Evolutionary conservation across 768 basidiomycete species (phyloP), one percentile per base, ranked within the genome.

Genomic region (Coprinellus aureogranulatus): DNA sequence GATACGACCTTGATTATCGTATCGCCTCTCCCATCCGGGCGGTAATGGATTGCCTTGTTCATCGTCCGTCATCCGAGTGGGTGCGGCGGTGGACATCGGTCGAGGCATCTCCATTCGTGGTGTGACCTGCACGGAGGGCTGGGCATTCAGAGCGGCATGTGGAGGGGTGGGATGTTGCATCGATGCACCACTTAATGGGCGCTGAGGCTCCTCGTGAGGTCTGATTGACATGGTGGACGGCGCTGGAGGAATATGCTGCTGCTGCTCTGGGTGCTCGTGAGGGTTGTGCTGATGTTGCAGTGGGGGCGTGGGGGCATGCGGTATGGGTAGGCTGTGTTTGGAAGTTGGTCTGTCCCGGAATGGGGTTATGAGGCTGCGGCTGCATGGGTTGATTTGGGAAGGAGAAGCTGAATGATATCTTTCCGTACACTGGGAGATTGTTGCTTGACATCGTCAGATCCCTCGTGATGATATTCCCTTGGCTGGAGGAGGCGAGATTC

Each of bases 21-120:
- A 75, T 28, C 93, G 84, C 59, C 90, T 81, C 68, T 95, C 93
- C 91, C 91, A 95, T 4, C 91, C 90, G 23, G 75, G 69, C 0
- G 92, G 92, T 31, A 95, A 75, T 20, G 84, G 80, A 16, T 79
- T 78, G 20, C 83, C 81, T 47, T 82, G 77, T 62, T 89, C 87
- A 54, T 88, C 84, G 61, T 81, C 77, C 16, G 72, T 54, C 60
- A 78, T 63, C 12, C 78, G 77, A 40, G 61, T 59, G n/a, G 65
- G 46, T 44, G 66, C 30, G 37, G 65, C 54, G 5, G 58, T 54
- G 30, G 65, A 59, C 14, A 59, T 27, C 5, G 61, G 61, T 16
- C 65, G 63, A n/a, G 65, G 61, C 49, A 53, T 61, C 25, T 65
- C 60, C 61, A 65, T 63, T 51, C 65, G 45, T 34, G 34, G 34